These are phyloP conservation scores for Cladophialophora immunda DNA, from an alignment of 2,329 filamentous ascomycete species.

Conservation along the genomic window DNA sequence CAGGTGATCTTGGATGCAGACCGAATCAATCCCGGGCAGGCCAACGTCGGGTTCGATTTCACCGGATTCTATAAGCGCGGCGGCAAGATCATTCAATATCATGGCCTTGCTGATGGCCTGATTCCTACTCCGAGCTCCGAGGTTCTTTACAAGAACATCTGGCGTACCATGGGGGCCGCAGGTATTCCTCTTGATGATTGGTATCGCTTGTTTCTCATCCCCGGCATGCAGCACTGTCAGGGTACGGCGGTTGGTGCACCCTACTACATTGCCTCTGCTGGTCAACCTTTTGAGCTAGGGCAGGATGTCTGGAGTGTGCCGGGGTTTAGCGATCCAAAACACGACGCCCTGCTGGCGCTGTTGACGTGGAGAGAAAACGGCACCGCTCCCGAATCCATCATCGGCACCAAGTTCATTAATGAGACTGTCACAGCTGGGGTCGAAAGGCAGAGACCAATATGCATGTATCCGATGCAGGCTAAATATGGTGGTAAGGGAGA, in stretches of 20 bases:
- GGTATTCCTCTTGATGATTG: constrained; percentile 50
- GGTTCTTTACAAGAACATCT: constrained; percentile 61
- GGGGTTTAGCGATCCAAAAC: constrained; percentile 50
- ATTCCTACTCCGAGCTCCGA: constrained; percentile 62
- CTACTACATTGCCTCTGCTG: not conserved
- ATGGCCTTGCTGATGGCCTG: constrained; percentile 56
- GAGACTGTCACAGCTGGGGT: constrained; percentile 38
- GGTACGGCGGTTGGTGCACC: not conserved
- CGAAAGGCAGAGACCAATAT: constrained; percentile 29
- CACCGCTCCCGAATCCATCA: constrained; percentile 49
- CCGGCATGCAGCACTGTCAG: constrained; percentile 62
- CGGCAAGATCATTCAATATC: constrained; percentile 54
- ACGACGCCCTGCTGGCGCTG: constrained; percentile 60
- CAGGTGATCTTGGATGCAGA: constrained; percentile 35
- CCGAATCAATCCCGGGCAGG: constrained; percentile 48
- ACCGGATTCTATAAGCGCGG: constrained; percentile 55
- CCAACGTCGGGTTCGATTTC: constrained; percentile 59
- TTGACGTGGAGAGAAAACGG: constrained; percentile 60
- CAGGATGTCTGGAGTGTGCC: constrained; percentile 24
- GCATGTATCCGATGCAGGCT: constrained; percentile 2
- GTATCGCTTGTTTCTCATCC: constrained; percentile 62
- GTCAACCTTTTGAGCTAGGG: not conserved
- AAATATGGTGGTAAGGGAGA: not conserved
- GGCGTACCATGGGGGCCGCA: constrained; percentile 47
- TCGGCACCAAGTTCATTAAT: constrained; percentile 57